Conservation (phyloP, 2,329 filamentous ascomycete species). For the Venturia nashicola region DNA sequence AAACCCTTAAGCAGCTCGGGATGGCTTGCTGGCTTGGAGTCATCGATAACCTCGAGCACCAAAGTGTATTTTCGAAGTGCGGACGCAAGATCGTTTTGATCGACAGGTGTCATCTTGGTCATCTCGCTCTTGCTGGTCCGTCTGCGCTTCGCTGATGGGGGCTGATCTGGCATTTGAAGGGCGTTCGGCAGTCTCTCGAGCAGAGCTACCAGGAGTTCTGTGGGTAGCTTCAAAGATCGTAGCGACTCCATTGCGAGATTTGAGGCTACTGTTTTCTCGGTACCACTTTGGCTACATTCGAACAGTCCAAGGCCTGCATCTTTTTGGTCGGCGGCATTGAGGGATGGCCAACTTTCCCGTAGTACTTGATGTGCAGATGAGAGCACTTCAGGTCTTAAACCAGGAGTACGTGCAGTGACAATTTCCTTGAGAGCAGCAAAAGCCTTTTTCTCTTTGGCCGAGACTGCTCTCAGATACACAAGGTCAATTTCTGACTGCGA, state of each 20-base stretch:
- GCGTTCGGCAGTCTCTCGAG: constrained; percentile 45
- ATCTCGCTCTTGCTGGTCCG: constrained; percentile 64
- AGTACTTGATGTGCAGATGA: constrained; percentile 57
- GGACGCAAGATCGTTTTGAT: constrained; percentile 52
- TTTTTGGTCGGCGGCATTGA: constrained; percentile 52
- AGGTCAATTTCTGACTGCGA: constrained; percentile 37
- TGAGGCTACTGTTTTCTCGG: constrained; percentile 17
- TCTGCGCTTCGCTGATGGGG: constrained; percentile 65
- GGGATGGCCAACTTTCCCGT: constrained; percentile 56
- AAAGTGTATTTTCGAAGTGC: constrained; percentile 69
- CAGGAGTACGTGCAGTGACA: constrained; percentile 31
- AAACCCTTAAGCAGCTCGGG: constrained; percentile 65
- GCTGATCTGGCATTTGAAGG: constrained; percentile 58
- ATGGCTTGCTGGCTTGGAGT: constrained; percentile 62
- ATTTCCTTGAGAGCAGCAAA: constrained; percentile 40
- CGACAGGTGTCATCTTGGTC: constrained; percentile 47
- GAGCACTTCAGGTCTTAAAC: constrained; percentile 43
- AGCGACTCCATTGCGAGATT: constrained; percentile 55
- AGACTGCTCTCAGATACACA: constrained; percentile 40
- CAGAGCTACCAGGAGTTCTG: constrained; percentile 4
- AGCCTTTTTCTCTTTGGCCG: constrained; percentile 46
- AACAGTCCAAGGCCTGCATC: constrained; percentile 51
- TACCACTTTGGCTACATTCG: constrained; percentile 13
- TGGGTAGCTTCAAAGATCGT: constrained; percentile 40
- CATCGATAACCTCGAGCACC: constrained; percentile 78